These are phyloP conservation scores for Aphanomyces astaci DNA, from an alignment of 352 stramenopile genomes.

Conservation along the genomic window DNA sequence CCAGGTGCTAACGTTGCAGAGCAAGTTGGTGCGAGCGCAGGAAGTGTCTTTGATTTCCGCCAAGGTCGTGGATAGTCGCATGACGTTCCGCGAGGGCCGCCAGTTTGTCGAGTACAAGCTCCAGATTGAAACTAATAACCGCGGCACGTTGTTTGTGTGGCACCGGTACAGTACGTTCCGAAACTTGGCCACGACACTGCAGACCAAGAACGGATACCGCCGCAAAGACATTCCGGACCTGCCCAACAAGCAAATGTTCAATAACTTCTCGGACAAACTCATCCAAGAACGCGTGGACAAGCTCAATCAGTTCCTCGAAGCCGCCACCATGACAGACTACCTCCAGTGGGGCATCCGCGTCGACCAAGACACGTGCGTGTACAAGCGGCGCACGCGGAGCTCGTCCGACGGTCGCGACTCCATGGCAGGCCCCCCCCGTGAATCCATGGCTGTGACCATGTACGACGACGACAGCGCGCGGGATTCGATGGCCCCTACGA, in stretches of 20 bases:
- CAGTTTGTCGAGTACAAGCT: conserved; percentile 86
- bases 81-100: conserved; percentile 78
- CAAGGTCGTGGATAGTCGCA: conserved; percentile 80
- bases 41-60: conserved; percentile 57
- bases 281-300: conserved; percentile 66
- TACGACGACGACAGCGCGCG: not conserved
- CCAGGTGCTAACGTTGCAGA: conserved; percentile 81
- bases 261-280: conserved; percentile 65
- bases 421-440: not conserved
- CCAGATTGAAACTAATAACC: conserved; percentile 81
- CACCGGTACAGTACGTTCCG: conserved; percentile 86
- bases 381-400: conserved; percentile 40
- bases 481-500: not conserved
- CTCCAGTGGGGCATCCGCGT: conserved; percentile 69
- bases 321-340: conserved; percentile 63
- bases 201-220: conserved; percentile 72
- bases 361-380: conserved; percentile 64
- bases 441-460: conserved; percentile 8
- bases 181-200: conserved; percentile 55
- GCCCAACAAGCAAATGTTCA: conserved; percentile 65
- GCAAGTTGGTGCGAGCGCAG: conserved; percentile 82
- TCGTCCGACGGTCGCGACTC: not conserved
- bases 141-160: conserved; percentile 77
- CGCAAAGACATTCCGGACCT: conserved; percentile 65
- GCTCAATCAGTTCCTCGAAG: conserved; percentile 66